These are phyloP conservation scores for Suillus sp. DNA, from an alignment of 768 basidiomycete genomes.

Conservation along the genomic window DNA sequence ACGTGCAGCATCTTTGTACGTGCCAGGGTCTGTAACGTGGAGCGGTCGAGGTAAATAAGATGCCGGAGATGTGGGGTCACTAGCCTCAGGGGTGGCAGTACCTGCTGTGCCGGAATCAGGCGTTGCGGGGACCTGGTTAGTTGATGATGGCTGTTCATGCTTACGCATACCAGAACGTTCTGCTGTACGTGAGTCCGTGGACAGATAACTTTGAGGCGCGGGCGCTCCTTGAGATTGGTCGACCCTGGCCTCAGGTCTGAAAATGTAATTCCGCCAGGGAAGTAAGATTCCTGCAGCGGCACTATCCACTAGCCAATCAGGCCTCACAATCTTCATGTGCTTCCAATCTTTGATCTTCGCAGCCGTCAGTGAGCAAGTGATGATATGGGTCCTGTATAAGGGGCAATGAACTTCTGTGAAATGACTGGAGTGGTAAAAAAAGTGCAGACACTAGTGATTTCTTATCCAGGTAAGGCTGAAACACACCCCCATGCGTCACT, in stretches of 20 bases:
- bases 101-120: neutral
- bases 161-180: neutral
- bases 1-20: constrained; percentile 44
- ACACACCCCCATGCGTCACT: constrained; percentile 79
- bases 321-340: constrained; percentile 85
- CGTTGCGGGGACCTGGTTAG: neutral
- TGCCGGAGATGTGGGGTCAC: constrained; percentile 1
- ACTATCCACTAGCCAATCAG: constrained; percentile 88
- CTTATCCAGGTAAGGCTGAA: constrained; percentile 81
- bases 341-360: constrained; percentile 88
- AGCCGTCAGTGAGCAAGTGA: constrained; percentile 89
- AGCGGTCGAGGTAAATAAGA: constrained; percentile 27
- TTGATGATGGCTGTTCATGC: constrained; percentile 3
- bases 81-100: neutral
- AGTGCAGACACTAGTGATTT: constrained; percentile 67
- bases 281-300: constrained; percentile 65
- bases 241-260: constrained; percentile 47
- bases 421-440: constrained; percentile 16
- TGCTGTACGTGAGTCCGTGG: neutral
- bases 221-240: constrained; percentile 52
- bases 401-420: constrained; percentile 8
- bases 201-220: constrained; percentile 14
- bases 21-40: constrained; percentile 45
- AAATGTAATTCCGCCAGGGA: constrained; percentile 80
- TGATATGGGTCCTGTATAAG: constrained; percentile 74